Conservation (phyloP, 1,284 basidiomycete species). For the Papiliotrema flavescens region DNA sequence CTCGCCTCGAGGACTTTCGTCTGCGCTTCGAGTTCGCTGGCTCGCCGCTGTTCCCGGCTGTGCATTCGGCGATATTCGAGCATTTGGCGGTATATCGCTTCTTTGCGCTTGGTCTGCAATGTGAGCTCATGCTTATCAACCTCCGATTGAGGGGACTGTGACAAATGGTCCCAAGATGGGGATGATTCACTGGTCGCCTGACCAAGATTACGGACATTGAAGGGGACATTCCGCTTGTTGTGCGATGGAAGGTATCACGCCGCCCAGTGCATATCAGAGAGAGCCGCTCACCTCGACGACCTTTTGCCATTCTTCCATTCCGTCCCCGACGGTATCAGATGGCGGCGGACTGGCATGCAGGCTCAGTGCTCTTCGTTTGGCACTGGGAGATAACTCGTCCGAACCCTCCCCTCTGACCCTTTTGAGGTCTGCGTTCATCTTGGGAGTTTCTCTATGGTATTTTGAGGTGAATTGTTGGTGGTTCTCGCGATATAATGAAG, state of each 20-base stretch:
- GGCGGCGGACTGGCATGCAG: conserved; percentile 11
- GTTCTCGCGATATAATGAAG: not conserved
- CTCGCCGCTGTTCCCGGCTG: conserved; percentile 63
- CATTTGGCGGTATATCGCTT: conserved; percentile 89
- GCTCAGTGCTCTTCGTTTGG: conserved; percentile 35
- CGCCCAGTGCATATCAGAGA: not conserved
- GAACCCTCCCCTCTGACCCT: conserved; percentile 39
- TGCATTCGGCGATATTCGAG: conserved; percentile 80
- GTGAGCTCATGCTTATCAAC: not conserved
- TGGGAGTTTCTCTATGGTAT: not conserved
- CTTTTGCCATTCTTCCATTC: conserved; percentile 42
- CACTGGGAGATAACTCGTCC: conserved; percentile 27
- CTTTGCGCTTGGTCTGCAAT: conserved; percentile 72
- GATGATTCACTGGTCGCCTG: not conserved
- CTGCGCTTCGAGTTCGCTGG: conserved; percentile 69
- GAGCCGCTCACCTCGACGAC: conserved; percentile 34
- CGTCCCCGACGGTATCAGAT: conserved; percentile 22
- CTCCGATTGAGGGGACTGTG: too few species aligned
- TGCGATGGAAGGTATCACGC: not conserved
- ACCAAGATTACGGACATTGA: not conserved
- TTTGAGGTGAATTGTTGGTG: not conserved
- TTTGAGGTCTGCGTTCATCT: conserved; percentile 47
- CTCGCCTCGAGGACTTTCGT: conserved; percentile 72
- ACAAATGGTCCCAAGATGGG: not conserved
- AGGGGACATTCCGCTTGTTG: not conserved